Conservation (phyloP, 345 rosid species). For the Iberis pinnata region DNA sequence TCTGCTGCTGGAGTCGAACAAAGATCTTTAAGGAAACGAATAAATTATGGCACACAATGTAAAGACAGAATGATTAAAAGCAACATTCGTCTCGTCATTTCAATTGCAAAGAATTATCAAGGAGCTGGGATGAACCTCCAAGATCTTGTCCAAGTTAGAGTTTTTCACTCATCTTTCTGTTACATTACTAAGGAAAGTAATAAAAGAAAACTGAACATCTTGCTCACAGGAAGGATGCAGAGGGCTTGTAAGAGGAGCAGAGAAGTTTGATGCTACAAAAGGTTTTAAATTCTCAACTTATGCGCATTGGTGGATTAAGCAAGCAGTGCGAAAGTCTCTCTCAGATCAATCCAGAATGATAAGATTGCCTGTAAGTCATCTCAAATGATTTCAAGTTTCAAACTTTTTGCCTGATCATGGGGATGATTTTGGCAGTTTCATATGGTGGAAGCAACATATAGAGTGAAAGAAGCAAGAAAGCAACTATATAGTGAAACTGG, state of each 20-base stretch:
- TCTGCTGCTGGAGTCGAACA: conserved; percentile 81
- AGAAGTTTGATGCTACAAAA: conserved; percentile 89
- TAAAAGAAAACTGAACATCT: conserved; percentile 1
- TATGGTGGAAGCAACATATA: conserved; percentile 89
- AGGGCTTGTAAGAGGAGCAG: conserved; percentile 83
- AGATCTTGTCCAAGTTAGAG: conserved; percentile 87
- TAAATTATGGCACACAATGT: conserved; percentile 60
- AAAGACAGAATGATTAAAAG: conserved; percentile 92
- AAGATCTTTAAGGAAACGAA: conserved; percentile 59
- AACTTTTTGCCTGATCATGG: conserved; percentile 7
- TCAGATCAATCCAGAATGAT: conserved; percentile 83
- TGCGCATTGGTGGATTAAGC: conserved; percentile 98
- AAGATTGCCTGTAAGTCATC: conserved; percentile 66
- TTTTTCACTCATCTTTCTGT: not conserved
- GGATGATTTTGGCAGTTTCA: conserved; percentile 52
- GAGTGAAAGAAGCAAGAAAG: conserved; percentile 83
- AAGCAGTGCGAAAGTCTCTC: conserved; percentile 79
- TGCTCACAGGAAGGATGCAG: conserved; percentile 78
- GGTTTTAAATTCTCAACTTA: conserved; percentile 97
- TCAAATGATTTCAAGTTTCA: not conserved
- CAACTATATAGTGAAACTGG: conserved; percentile 61
- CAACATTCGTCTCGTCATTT: conserved; percentile 91
- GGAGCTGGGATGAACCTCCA: conserved; percentile 87
- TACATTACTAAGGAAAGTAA: not conserved
- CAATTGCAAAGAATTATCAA: conserved; percentile 88